Evolutionary conservation across 352 stramenopile genomes (phyloP).

Genomic region (Phytophthora hybrid): DNA sequence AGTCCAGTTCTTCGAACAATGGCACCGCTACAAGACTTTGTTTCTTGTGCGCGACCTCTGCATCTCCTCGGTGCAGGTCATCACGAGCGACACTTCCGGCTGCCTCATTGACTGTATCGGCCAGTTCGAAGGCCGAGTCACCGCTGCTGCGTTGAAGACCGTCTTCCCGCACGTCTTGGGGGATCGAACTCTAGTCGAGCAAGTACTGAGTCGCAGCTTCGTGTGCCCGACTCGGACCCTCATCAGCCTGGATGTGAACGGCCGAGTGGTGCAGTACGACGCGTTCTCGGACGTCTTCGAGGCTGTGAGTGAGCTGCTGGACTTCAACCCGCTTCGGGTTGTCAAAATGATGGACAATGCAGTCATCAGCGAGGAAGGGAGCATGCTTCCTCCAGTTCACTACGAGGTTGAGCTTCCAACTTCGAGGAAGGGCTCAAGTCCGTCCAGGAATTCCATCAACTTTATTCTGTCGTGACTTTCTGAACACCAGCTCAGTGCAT

Average conservation of each 20-base stretch:
- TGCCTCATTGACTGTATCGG: conserved; percentile 41
- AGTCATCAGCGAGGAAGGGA: conserved; percentile 34
- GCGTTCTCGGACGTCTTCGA: conserved; percentile 48
- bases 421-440: conserved; percentile 2
- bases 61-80: conserved; percentile 29
- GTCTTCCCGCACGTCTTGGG: conserved; percentile 36
- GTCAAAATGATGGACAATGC: conserved; percentile 36
- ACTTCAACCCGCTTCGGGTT: conserved; percentile 25
- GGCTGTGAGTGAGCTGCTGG: conserved; percentile 36
- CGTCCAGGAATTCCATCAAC: conserved; percentile 24
- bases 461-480: conserved; percentile 32
- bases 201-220: conserved; percentile 29
- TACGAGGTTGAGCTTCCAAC: not conserved
- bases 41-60: conserved; percentile 36
- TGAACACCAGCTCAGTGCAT: not conserved
- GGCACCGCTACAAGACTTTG: conserved; percentile 52
- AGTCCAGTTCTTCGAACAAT: conserved; percentile 50
- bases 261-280: conserved; percentile 42
- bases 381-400: conserved; percentile 28
- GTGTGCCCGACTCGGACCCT: conserved; percentile 44
- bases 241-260: conserved; percentile 39
- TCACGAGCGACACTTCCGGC: conserved; percentile 26
- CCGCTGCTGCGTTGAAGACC: conserved; percentile 22
- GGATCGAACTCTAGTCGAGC: conserved; percentile 17
- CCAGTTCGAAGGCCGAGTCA: conserved; percentile 39